phyloP scores from a whole-genome alignment of 1,284 basidiomycete genomes.

The Apiotrichum montevideense region DNA sequence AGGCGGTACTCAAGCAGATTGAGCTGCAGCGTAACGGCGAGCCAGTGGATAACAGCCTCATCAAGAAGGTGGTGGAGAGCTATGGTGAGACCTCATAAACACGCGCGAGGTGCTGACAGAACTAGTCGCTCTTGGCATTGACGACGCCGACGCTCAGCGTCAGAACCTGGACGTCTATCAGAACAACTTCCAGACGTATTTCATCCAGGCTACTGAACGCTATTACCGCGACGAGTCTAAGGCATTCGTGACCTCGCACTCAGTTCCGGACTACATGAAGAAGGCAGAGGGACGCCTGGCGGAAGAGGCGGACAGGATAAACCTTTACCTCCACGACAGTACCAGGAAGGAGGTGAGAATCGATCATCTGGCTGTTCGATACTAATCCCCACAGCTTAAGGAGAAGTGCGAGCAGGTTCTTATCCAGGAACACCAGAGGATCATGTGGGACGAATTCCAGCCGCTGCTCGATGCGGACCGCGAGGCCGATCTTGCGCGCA shows the following conservation, averaged over 20 bases:
- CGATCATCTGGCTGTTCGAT: too few relatives aligned
- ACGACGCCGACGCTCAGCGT: slow-evolving; percentile 63
- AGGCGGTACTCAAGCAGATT: slow-evolving; percentile 81
- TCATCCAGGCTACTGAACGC: slow-evolving; percentile 78
- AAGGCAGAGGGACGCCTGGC: slow-evolving; percentile 87
- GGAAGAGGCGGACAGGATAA: slow-evolving; percentile 94
- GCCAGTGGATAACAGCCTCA: slow-evolving; percentile 81
- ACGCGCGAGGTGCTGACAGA: neutral
- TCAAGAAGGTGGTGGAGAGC: slow-evolving; percentile 95
- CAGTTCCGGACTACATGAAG: slow-evolving; percentile 92
- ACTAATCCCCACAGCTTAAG: slow-evolving; percentile 54
- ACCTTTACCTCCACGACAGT: slow-evolving; percentile 83
- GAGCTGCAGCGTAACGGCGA: slow-evolving; percentile 93
- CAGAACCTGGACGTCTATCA: slow-evolving; percentile 79
- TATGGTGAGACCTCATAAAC: slow-evolving; percentile 52
- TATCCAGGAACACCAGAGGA: slow-evolving; percentile 76
- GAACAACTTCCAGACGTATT: slow-evolving; percentile 82
- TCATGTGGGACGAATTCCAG: slow-evolving; percentile 95
- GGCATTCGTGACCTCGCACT: slow-evolving; percentile 81
- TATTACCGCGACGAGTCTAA: slow-evolving; percentile 92
- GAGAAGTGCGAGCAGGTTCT: slow-evolving; percentile 87
- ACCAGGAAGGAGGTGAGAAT: slow-evolving; percentile 63
- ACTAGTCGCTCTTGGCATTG: slow-evolving; percentile 83
- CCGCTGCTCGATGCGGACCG: slow-evolving; percentile 85
- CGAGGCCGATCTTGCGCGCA: slow-evolving; percentile 85